Evolutionary conservation across 2,329 filamentous ascomycete species (phyloP).

Genomic region (Fusarium pseudograminearum): DNA sequence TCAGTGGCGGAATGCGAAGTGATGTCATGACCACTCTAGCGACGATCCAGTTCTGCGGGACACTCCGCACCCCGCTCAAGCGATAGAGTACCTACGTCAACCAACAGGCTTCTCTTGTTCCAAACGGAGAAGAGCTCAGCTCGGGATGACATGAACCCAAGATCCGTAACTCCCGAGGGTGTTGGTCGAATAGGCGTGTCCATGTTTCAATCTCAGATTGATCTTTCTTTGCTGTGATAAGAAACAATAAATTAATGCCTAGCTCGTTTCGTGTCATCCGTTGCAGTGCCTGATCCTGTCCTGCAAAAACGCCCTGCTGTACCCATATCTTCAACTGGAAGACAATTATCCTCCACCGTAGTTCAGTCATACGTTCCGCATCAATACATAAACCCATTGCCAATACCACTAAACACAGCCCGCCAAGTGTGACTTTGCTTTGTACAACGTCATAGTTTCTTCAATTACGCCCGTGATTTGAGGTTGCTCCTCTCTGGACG

Average conservation of each 20-base stretch:
- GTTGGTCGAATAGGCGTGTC: slow-evolving; percentile 11
- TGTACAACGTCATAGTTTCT: slow-evolving; percentile 31
- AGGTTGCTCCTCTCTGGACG: background rate
- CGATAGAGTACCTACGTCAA: slow-evolving; percentile 24
- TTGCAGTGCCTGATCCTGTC: slow-evolving; percentile 1
- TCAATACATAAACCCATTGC: slow-evolving; percentile 31
- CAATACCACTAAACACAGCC: slow-evolving; percentile 34
- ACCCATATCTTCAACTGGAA: slow-evolving; percentile 7
- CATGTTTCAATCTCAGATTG: background rate
- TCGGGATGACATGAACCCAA: slow-evolving; percentile 7
- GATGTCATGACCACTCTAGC: slow-evolving; percentile 51
- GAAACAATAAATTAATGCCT: slow-evolving; percentile 4
- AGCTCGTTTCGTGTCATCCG: slow-evolving; percentile 2
- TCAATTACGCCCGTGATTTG: background rate
- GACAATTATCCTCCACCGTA: slow-evolving; percentile 6
- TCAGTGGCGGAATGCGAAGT: slow-evolving; percentile 50
- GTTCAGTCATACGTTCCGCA: slow-evolving; percentile 16
- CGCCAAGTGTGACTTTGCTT: slow-evolving; percentile 22
- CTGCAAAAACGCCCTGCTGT: slow-evolving; percentile 29
- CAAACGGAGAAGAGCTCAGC: background rate
- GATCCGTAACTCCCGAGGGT: slow-evolving; percentile 33
- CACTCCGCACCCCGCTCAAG: slow-evolving; percentile 37
- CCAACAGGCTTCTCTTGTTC: slow-evolving; percentile 15
- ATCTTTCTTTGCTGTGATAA: background rate
- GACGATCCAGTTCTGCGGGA: slow-evolving; percentile 36